Percentiles rank a stretch among this genome's conserved stretches.
Evolutionary conservation across 192 early-diverging fungal genomes (phyloP).

Genomic region (Chytriomyces confervae): DNA sequence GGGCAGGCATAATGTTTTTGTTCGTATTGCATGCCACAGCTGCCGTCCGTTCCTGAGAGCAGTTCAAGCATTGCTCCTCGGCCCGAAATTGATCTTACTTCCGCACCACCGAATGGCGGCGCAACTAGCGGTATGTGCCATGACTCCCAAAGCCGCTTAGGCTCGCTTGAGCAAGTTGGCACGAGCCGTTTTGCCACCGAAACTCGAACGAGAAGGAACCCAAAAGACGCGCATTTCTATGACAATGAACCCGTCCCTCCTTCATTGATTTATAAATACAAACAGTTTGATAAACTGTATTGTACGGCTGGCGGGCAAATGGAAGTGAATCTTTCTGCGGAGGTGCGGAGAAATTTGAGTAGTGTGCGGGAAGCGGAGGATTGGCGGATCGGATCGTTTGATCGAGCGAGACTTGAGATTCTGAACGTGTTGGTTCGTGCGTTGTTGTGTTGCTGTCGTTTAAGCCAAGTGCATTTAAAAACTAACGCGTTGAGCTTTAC

Average conservation of each 20-base stretch:
- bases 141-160: too few relatives aligned
- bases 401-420: slow-evolving; percentile 2
- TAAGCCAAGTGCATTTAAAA: too few relatives aligned
- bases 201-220: neutral
- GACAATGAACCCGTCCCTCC: neutral
- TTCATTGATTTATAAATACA: neutral
- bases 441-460: too few relatives aligned
- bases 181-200: neutral
- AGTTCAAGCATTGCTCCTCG: too few relatives aligned
- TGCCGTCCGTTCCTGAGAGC: too few relatives aligned
- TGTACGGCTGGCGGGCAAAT: slow-evolving; percentile 7
- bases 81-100: too few relatives aligned
- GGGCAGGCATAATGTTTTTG: too few relatives aligned
- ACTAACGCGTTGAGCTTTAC: too few relatives aligned
- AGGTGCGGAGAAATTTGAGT: neutral
- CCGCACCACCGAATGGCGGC: too few relatives aligned
- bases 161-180: too few relatives aligned
- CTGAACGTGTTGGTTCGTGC: neutral
- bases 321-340: slow-evolving; percentile 1
- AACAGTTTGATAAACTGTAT: slow-evolving; percentile 3
- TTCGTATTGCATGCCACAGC: too few relatives aligned
- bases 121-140: too few relatives aligned
- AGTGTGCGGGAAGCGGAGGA: neutral
- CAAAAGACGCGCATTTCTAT: neutral
- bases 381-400: neutral